Conservation (phyloP, 192 early-diverging fungal species). For the Gorgonomyces haynaldii region DNA sequence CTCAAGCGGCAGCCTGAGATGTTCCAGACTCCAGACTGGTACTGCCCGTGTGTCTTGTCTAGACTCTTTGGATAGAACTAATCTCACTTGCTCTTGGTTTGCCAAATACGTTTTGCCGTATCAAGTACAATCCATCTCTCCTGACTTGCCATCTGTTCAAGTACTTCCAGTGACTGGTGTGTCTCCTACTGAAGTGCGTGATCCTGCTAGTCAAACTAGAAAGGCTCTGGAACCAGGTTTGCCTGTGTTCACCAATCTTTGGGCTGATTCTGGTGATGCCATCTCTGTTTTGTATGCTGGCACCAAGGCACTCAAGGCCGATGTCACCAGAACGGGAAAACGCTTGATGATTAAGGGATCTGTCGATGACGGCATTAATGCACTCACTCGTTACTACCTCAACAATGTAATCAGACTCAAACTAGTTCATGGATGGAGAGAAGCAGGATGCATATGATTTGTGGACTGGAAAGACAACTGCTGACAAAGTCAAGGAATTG, state of each 20-base stretch:
- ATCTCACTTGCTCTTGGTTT: conserved; percentile 39
- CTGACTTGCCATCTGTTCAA: conserved; percentile 10
- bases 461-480: conserved; percentile 29
- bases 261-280: conserved; percentile 45
- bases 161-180: conserved; percentile 15
- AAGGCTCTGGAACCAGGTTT: conserved; percentile 12
- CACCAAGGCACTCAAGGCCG: conserved; percentile 39
- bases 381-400: conserved; percentile 44
- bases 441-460: conserved; percentile 40
- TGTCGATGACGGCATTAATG: conserved; percentile 39
- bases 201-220: conserved; percentile 18
- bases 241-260: conserved; percentile 25
- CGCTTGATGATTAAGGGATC: conserved; percentile 22
- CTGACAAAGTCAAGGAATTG: conserved; percentile 15
- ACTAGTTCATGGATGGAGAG: conserved; percentile 29
- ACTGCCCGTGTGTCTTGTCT: conserved; percentile 36
- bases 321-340: conserved; percentile 33
- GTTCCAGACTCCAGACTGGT: conserved; percentile 34
- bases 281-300: conserved; percentile 43
- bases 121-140: conserved; percentile 28
- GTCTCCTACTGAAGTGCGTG: conserved; percentile 19
- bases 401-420: conserved; percentile 27
- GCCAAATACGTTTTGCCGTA: conserved; percentile 33
- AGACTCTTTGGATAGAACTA: conserved; percentile 45
- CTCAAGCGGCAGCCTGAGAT: not conserved